Evolutionary conservation across 2,329 filamentous ascomycete genomes (phyloP).

Genomic region (Fusarium sp.): DNA sequence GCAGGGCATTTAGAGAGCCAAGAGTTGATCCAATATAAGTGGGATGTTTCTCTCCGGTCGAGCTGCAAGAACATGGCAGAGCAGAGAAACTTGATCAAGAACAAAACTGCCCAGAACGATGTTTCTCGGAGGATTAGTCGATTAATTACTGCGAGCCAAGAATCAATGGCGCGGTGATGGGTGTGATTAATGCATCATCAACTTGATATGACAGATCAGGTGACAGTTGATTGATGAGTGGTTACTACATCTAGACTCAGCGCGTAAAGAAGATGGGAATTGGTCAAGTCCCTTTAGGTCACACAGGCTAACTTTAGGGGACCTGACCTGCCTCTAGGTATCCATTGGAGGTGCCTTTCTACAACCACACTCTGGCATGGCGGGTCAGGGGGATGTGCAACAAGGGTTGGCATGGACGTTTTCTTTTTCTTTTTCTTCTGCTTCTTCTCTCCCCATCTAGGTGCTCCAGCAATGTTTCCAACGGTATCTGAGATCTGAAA

Average conservation of each 20-base stretch:
- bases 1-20: constrained; percentile 6
- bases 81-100: constrained; percentile 14
- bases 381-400: constrained; percentile 46
- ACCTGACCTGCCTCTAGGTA: constrained; percentile 10
- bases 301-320: constrained; percentile 19
- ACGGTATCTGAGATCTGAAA: constrained; percentile 36
- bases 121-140: constrained; percentile 16
- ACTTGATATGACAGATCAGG: constrained; percentile 28
- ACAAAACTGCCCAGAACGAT: constrained; percentile 22
- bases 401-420: constrained; percentile 34
- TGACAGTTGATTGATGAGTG: constrained; percentile 37
- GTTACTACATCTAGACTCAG: constrained; percentile 40
- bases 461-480: constrained; percentile 24
- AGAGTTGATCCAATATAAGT: constrained; percentile 35
- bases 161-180: constrained; percentile 45
- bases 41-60: constrained; percentile 30
- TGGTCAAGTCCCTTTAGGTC: constrained; percentile 29
- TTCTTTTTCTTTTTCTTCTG: constrained; percentile 21
- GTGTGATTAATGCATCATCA: constrained; percentile 40
- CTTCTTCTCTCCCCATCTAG: neutral
- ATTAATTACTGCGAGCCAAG: constrained; percentile 40
- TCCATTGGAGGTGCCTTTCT: constrained; percentile 3
- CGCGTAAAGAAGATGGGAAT: constrained; percentile 45
- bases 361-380: constrained; percentile 26
- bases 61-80: constrained; percentile 18